Evolutionary conservation across 345 rosid genomes (phyloP).

Genomic region (Boechera stricta): DNA sequence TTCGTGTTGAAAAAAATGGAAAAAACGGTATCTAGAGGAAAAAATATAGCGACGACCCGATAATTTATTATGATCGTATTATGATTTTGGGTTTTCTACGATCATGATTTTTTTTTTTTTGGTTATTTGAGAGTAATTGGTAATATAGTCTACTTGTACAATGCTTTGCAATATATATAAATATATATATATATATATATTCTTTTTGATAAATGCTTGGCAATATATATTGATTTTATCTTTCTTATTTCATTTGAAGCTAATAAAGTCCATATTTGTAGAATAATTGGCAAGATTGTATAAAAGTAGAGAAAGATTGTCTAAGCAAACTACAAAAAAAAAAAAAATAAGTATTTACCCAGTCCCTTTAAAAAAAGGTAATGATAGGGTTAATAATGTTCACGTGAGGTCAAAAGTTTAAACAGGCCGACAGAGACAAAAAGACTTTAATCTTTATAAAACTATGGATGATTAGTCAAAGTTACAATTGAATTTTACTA

Average conservation of each 20-base stretch:
- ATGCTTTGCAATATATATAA: background rate
- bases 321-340: background rate
- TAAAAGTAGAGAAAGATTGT: background rate
- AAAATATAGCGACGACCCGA: too few species aligned
- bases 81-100: background rate
- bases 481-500: conserved; percentile 8
- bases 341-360: background rate
- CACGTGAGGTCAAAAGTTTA: conserved; percentile 33
- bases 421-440: conserved; percentile 31
- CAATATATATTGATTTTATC: too few species aligned
- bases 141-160: background rate
- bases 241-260: background rate
- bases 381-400: conserved; percentile 24
- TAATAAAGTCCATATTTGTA: background rate
- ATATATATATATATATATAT: background rate
- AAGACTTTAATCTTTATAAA: background rate
- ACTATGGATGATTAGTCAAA: conserved; percentile 6
- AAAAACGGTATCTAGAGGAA: too few species aligned
- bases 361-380: background rate
- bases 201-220: background rate
- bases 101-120: background rate
- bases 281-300: background rate
- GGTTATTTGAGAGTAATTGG: background rate
- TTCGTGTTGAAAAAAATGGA: too few species aligned
- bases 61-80: too few species aligned